Conservation (phyloP, 257 asterid genomes). For the Fraxinus pennsylvanica region DNA sequence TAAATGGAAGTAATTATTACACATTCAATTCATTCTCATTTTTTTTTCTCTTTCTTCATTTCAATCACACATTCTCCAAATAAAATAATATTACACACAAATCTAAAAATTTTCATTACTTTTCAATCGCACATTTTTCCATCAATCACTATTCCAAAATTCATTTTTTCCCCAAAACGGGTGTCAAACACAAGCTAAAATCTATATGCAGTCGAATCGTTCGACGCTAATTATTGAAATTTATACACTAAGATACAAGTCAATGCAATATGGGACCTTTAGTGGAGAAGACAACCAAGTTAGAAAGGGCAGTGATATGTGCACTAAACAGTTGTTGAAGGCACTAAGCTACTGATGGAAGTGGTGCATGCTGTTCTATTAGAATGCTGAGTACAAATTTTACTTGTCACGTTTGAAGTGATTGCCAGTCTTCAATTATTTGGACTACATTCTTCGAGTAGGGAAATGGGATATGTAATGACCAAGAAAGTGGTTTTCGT, state of each 20-base stretch:
- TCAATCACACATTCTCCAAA: no score
- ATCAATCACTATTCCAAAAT: no score
- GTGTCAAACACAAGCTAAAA: background rate
- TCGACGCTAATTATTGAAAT: background rate
- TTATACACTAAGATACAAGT: background rate
- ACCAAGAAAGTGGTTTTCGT: no score
- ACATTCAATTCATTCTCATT: no score
- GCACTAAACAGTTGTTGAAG: slow-evolving; percentile 11
- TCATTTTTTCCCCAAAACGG: no score
- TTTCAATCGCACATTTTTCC: no score
- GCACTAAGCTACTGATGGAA: slow-evolving; percentile 12
- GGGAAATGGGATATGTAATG: no score
- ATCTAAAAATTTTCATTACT: no score
- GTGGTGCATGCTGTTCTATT: background rate
- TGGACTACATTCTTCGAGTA: no score
- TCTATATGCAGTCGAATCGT: background rate
- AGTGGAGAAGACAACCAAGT: background rate
- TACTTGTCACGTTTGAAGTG: background rate
- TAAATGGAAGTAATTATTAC: background rate
- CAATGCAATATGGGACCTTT: background rate
- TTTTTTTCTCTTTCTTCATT: no score
- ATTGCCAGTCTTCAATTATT: no score
- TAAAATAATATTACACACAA: no score
- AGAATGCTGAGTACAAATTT: background rate
- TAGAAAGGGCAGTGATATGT: background rate